Base-by-base conservation (phyloP, 1,284 basidiomycete genomes). In the Cryptococcus sp. region DNA sequence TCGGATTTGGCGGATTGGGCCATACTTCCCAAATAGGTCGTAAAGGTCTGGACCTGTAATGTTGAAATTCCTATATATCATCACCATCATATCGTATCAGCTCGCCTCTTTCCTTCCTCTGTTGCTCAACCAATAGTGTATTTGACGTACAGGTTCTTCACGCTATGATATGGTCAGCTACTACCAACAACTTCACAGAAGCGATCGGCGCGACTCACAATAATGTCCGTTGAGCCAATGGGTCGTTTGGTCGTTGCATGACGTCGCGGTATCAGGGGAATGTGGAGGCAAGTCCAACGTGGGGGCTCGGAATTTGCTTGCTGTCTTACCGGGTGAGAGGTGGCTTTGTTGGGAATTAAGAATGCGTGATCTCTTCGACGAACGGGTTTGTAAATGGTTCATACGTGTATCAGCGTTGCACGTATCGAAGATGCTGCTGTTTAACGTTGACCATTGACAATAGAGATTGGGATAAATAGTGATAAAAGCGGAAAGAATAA, bases 11-110 rank as follows among this genome's bases (percentile, higher is more conserved):
- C 95, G 87, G 71, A 99, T 93, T 65, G 91, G 91, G 45, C 95
- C 95, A 81, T 99, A 99, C 62, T 93, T 89, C 55, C 94, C 95
- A 73, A 99, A 99, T 58, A 99, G 83, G 79, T 99, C 95, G 78
- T 98, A 98, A 63, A 98, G 80, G 77, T 97, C 94, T 58, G 93
- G 87, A 48, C 93, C 94, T 20, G 73, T 75, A 67, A 95, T 97
- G 77, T 89, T 88, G 81, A 97, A 99, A 79, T 93, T 95, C 13
- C 77, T 79, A 34, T 13, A 13, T 2, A 34, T 2, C 5, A 34
- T n/a, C 29, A 34, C 8, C 29, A 34, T 10, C 2, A 7, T 10
- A 29, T 34, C 29, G 29, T 10, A 34, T 34, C 2, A 34, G 29
- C 8, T 34, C 29, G 13, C 8, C 29, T 34, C 5, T 7, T 34